A percentile compares a stretch with the other conserved stretches of the same genome.
phyloP scores from a whole-genome alignment of 257 asterid species.

The Fraxinus excelsior region DNA sequence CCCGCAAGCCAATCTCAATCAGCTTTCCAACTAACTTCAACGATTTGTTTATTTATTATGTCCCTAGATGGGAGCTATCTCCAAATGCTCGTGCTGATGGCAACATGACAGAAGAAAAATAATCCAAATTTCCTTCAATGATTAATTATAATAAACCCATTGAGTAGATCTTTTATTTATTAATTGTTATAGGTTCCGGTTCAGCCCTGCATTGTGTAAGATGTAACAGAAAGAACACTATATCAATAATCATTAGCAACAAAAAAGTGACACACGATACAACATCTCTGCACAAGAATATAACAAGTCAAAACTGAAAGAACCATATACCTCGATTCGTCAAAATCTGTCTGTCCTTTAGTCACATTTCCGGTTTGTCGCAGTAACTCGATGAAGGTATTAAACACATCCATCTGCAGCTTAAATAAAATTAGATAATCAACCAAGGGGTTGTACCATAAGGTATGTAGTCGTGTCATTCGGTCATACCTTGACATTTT shows the following conservation, averaged over 20 bases:
- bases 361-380: conserved; percentile 96
- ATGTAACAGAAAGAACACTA: conserved; percentile 2
- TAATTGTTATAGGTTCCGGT: not conserved
- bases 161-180: conserved; percentile 2
- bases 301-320: conserved; percentile 14
- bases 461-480: not conserved
- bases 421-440: conserved; percentile 25
- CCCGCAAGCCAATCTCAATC: not conserved
- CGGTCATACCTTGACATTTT: conserved; percentile 85
- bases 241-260: conserved; percentile 1
- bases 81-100: conserved; percentile 17
- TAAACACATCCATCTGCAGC: conserved; percentile 95
- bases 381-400: conserved; percentile 86
- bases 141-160: conserved; percentile 3
- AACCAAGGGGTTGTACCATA: conserved; percentile 1
- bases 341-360: conserved; percentile 76
- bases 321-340: conserved; percentile 69
- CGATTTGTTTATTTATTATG: conserved; percentile 2
- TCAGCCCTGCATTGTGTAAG: conserved; percentile 12
- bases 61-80: not conserved
- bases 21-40: conserved; percentile 9
- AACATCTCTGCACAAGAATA: conserved; percentile 11
- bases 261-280: not conserved
- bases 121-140: conserved; percentile 20
- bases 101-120: conserved; percentile 6